phyloP scores from a whole-genome alignment of 345 rosid species.

The Populus pruinosa region DNA sequence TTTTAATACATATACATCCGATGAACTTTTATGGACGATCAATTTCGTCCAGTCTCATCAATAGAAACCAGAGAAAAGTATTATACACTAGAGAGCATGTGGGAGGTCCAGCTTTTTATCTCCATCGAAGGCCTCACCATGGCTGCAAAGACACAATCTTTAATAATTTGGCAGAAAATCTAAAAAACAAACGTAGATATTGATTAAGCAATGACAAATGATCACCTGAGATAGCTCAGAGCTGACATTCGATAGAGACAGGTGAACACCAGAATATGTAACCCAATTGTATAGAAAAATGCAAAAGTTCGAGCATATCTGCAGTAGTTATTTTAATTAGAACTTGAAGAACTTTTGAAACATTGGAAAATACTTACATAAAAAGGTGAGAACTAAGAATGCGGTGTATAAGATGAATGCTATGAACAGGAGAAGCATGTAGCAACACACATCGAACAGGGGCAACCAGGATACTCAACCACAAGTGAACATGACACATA shows the following conservation, averaged over 20 bases:
- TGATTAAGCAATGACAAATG: background rate
- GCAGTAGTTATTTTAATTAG: slow-evolving; percentile 11
- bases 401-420: background rate
- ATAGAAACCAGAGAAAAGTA: slow-evolving; percentile 4
- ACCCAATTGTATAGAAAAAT: slow-evolving; percentile 87
- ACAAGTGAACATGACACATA: too few species aligned
- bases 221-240: slow-evolving; percentile 78
- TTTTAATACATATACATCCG: slow-evolving; percentile 20
- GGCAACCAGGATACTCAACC: too few species aligned
- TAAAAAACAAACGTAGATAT: background rate
- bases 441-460: too few species aligned
- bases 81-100: slow-evolving; percentile 46
- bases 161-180: background rate
- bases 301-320: slow-evolving; percentile 92
- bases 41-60: background rate
- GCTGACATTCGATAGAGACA: slow-evolving; percentile 98
- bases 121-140: slow-evolving; percentile 55
- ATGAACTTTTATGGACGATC: slow-evolving; percentile 3
- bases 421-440: too few species aligned
- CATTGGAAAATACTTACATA: too few species aligned
- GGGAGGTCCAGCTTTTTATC: slow-evolving; percentile 65
- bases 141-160: slow-evolving; percentile 37
- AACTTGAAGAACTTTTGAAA: too few species aligned
- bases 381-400: too few species aligned
- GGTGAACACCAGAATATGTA: slow-evolving; percentile 82